Conservation (phyloP, 345 rosid genomes). For the Eucalyptus lansdowneana region DNA sequence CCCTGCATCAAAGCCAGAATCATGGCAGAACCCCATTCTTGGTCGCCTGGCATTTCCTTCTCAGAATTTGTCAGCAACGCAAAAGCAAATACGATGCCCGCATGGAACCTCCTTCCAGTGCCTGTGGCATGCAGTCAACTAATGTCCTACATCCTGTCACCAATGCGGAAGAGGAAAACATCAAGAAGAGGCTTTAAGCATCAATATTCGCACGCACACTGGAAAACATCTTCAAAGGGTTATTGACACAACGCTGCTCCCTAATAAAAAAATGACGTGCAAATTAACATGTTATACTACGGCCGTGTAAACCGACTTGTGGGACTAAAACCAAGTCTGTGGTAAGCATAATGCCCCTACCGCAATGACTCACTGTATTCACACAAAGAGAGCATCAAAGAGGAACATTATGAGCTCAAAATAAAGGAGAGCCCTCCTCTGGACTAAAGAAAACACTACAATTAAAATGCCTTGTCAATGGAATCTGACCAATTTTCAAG, state of each 20-base stretch:
- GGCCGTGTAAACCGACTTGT: neutral
- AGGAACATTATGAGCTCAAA: neutral
- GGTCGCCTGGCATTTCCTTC: neutral
- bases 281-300: neutral
- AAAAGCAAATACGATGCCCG: neutral
- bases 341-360: neutral
- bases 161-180: neutral
- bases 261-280: neutral
- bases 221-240: neutral
- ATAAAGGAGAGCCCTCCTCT: neutral
- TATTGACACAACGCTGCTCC: neutral
- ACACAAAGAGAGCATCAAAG: neutral
- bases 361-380: neutral
- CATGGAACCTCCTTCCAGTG: neutral
- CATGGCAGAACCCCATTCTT: neutral
- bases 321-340: neutral
- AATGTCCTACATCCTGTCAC: neutral
- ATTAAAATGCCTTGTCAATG: neutral
- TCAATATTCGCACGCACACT: neutral
- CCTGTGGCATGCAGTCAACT: neutral
- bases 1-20: neutral
- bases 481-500: neutral
- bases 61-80: neutral
- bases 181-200: neutral
- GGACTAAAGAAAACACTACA: neutral